Conservation (phyloP, 495 filamentous ascomycete species). For the Aspergillus biplanus region DNA sequence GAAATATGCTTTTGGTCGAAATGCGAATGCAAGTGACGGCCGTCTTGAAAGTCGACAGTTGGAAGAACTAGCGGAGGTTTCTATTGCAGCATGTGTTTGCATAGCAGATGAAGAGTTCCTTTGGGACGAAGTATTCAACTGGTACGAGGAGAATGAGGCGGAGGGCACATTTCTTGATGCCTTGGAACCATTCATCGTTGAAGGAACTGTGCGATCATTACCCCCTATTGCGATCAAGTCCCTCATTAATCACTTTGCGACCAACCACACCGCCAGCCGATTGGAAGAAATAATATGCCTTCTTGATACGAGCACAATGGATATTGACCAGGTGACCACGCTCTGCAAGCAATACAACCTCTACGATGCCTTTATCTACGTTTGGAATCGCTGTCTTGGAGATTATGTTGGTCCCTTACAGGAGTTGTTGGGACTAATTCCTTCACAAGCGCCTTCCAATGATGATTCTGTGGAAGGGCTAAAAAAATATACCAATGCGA, state of each 20-base stretch:
- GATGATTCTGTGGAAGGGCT: conserved; percentile 39
- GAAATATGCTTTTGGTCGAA: conserved; percentile 80
- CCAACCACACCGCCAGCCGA: conserved; percentile 67
- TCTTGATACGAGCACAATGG: conserved; percentile 86
- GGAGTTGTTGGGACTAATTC: conserved; percentile 78
- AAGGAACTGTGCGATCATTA: conserved; percentile 71
- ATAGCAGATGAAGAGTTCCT: conserved; percentile 79
- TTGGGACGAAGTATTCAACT: conserved; percentile 87
- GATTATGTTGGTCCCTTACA: conserved; percentile 91
- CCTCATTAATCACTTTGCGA: conserved; percentile 78
- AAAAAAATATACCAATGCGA: conserved; percentile 61
- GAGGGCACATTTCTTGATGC: conserved; percentile 82
- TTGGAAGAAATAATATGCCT: conserved; percentile 96
- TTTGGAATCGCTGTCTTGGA: conserved; percentile 88
- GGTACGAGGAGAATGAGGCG: conserved; percentile 77
- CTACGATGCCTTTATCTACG: conserved; percentile 94
- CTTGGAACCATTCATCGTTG: conserved; percentile 82
- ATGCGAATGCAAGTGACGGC: conserved; percentile 48
- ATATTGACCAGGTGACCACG: conserved; percentile 88
- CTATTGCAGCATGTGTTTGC: conserved; percentile 78
- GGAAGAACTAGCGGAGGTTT: conserved; percentile 77
- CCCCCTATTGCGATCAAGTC: conserved; percentile 87
- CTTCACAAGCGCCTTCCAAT: conserved; percentile 36
- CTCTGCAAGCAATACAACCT: conserved; percentile 89
- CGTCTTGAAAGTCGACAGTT: conserved; percentile 62